Evolutionary conservation across 1,139 yeast genomes (phyloP).

Genomic region (Petasospora fabianii): DNA sequence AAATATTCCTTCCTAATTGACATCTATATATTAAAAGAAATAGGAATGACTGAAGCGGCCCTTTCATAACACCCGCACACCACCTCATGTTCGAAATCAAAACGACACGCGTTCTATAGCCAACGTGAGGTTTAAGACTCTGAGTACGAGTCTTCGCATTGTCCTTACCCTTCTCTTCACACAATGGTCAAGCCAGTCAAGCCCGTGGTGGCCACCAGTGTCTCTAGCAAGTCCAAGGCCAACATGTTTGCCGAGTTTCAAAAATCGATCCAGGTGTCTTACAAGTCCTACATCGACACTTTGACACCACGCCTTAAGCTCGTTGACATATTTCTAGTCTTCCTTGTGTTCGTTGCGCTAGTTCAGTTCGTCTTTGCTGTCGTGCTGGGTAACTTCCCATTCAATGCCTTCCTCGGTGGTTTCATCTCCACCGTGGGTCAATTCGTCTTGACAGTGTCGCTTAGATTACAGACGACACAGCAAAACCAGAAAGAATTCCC

Average conservation of each 20-base stretch:
- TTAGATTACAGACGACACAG: constrained; percentile 65
- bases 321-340: constrained; percentile 73
- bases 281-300: constrained; percentile 39
- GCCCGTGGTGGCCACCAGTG: not conserved
- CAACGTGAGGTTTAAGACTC: too few species aligned
- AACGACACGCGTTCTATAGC: not conserved
- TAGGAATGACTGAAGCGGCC: not conserved
- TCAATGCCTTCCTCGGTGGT: constrained; percentile 94
- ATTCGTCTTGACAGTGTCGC: constrained; percentile 78
- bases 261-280: constrained; percentile 37
- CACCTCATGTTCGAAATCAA: not conserved
- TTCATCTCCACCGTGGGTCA: constrained; percentile 92
- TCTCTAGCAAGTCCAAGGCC: constrained; percentile 1
- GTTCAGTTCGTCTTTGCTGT: constrained; percentile 76
- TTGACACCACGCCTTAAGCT: constrained; percentile 44
- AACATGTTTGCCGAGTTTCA: constrained; percentile 37
- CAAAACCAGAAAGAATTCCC: constrained; percentile 40
- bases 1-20: too few species aligned
- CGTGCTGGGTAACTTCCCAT: constrained; percentile 86
- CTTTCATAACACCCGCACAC: not conserved
- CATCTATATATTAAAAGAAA: too few species aligned
- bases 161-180: too few species aligned
- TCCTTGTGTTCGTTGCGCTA: constrained; percentile 69
- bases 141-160: too few species aligned
- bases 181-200: constrained; percentile 5